phyloP scores from a whole-genome alignment of 371 early-diverging fungal species.

The Polyrhizophydium stewartii region DNA sequence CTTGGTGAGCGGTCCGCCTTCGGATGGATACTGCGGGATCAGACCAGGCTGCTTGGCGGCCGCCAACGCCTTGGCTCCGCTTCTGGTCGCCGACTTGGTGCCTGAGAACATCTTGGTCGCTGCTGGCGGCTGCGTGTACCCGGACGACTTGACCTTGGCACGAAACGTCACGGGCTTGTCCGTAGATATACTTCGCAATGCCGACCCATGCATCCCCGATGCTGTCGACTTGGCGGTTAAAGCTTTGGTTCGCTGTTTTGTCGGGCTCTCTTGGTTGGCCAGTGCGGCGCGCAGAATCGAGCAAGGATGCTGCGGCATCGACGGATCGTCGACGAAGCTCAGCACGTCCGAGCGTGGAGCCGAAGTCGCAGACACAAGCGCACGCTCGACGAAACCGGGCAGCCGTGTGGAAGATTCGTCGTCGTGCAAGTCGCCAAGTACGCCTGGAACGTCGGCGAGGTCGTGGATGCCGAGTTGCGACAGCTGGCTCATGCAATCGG shows the following conservation, averaged over 20 bases:
- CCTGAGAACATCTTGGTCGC: slow-evolving; percentile 9
- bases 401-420: slow-evolving; percentile 1
- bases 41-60: not conserved
- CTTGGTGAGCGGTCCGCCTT: not conserved
- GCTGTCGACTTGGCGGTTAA: too few species aligned
- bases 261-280: too few species aligned
- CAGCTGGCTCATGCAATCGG: slow-evolving; percentile 10
- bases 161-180: slow-evolving; percentile 28
- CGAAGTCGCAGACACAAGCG: too few species aligned
- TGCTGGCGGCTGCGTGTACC: slow-evolving; percentile 14
- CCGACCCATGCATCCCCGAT: too few species aligned
- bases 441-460: not conserved
- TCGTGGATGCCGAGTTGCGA: slow-evolving; percentile 5
- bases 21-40: not conserved
- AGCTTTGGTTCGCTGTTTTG: too few species aligned
- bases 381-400: slow-evolving; percentile 9
- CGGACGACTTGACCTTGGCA: slow-evolving; percentile 22
- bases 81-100: not conserved
- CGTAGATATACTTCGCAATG: not conserved
- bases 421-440: not conserved
- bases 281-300: too few species aligned
- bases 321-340: too few species aligned
- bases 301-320: not conserved
- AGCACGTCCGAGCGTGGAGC: too few species aligned
- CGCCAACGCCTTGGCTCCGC: not conserved